Evolutionary conservation across 192 early-diverging fungal species (phyloP), one percentile per base, ranked within the genome.

Genomic region (Backusella luteola): DNA sequence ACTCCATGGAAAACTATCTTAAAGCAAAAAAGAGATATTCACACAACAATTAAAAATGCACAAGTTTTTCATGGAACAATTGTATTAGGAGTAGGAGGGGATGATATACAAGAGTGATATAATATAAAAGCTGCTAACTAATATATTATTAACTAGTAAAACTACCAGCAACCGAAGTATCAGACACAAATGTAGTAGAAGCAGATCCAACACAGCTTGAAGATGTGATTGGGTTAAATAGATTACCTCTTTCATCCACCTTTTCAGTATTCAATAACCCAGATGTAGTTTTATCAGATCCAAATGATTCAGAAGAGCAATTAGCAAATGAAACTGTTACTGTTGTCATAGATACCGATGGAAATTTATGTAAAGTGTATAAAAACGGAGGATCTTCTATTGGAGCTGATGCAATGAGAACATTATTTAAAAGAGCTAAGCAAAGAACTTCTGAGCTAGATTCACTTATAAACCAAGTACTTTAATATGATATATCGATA

Each of bases 301-400:
- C 93, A 5, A 91, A 89, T 44, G 85, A 88, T 67, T 87, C 90
- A 36, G 94, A 94, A 83, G 91, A 93, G 75, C 81, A 80, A 0
- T 79, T 94, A 12, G 72, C 86, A 29, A 79, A 85, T 29, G 87
- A 90, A 15, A 69, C 70, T 32, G 68, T 93, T 8, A 89, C 89
- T 0, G 69, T 94, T 1, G 85, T 91, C 11, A 69, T 90, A 14
- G 92, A 94, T 73, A 85, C 89, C 68, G 46, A 77, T 0, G 90
- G 90, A n/a, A 74, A 80, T 35, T 36, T 92, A 66, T 86, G 86
- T 67, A 68, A 83, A 77, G 66, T 88, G 71, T 83, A 83, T 53
- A 92, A 92, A 68, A 82, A 81, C n/a, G 93, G 89, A 8, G 92
- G 90, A 15, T 67, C 81, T 4, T 75, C 84, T 1, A 73, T 89